A percentile compares a stretch with the other conserved stretches of the same genome.
Conservation (phyloP, 108 stramenopile species). For the Nitzschia putrida region DNA sequence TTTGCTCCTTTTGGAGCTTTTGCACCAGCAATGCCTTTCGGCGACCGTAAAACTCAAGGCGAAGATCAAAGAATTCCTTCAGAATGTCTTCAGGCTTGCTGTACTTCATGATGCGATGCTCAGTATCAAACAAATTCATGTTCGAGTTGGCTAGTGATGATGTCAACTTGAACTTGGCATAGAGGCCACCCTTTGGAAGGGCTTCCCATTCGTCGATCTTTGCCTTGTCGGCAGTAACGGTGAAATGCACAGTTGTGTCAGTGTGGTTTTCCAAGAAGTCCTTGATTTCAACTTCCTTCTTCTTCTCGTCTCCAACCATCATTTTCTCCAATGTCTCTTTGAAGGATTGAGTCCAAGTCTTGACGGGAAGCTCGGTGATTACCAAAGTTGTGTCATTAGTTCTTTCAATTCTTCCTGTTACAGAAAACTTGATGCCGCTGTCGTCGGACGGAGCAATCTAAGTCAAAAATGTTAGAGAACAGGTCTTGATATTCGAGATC, state of each 20-base stretch:
- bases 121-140: constrained; percentile 93
- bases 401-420: constrained; percentile 80
- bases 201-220: constrained; percentile 83
- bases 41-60: constrained; percentile 87
- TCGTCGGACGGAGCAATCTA: constrained; percentile 32
- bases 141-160: constrained; percentile 84
- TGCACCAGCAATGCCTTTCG: constrained; percentile 82
- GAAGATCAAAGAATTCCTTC: constrained; percentile 82
- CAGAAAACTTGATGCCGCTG: constrained; percentile 43
- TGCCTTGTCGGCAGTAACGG: constrained; percentile 75
- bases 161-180: constrained; percentile 94
- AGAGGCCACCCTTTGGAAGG: constrained; percentile 73
- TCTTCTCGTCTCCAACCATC: constrained; percentile 49
- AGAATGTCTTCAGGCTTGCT: constrained; percentile 73
- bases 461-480: background rate
- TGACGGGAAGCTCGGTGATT: constrained; percentile 95
- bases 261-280: constrained; percentile 99
- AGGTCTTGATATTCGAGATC: too few relatives aligned
- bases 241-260: constrained; percentile 94
- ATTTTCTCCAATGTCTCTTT: constrained; percentile 84
- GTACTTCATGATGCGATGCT: constrained; percentile 87
- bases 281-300: constrained; percentile 62
- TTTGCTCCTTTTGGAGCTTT: constrained; percentile 68
- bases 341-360: constrained; percentile 98
- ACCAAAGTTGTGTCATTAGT: constrained; percentile 77